Conservation (phyloP, 257 asterid species). For the Nicotiana knightiana region DNA sequence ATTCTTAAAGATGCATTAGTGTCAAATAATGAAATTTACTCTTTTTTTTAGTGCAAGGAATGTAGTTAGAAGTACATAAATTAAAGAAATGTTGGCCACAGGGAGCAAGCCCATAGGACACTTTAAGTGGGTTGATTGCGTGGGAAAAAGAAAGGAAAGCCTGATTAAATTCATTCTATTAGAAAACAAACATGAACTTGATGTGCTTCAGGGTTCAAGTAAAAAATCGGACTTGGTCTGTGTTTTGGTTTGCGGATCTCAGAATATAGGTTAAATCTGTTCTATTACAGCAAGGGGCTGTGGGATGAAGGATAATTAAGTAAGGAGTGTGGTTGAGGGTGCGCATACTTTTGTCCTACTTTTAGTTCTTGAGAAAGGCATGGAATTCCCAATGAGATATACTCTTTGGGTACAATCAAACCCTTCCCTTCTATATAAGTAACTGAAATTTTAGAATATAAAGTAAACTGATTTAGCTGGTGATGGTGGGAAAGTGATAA, state of each 20-base stretch:
- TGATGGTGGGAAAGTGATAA: not conserved
- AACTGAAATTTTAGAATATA: not conserved
- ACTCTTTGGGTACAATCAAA: not conserved
- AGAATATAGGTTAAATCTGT: not conserved
- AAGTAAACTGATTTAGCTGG: not conserved
- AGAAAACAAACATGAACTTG: not conserved
- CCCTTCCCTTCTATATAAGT: not conserved
- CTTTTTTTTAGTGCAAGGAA: not conserved
- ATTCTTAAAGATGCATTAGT: not conserved
- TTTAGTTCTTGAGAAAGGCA: not conserved
- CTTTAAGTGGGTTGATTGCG: constrained; percentile 3
- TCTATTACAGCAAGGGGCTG: not conserved
- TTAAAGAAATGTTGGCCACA: not conserved
- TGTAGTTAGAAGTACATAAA: not conserved
- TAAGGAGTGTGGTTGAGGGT: not conserved
- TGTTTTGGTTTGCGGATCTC: not conserved
- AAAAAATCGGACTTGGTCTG: not conserved
- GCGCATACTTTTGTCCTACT: not conserved
- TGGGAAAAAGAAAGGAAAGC: not conserved
- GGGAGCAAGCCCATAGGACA: not conserved
- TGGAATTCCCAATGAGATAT: not conserved
- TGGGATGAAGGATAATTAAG: not conserved
- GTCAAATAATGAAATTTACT: not conserved
- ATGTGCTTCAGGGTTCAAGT: not conserved
- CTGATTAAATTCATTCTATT: not conserved